These are phyloP conservation scores for Monosiga brevicollis DNA, from an alignment of 78 protist species.

Conservation along the genomic window DNA sequence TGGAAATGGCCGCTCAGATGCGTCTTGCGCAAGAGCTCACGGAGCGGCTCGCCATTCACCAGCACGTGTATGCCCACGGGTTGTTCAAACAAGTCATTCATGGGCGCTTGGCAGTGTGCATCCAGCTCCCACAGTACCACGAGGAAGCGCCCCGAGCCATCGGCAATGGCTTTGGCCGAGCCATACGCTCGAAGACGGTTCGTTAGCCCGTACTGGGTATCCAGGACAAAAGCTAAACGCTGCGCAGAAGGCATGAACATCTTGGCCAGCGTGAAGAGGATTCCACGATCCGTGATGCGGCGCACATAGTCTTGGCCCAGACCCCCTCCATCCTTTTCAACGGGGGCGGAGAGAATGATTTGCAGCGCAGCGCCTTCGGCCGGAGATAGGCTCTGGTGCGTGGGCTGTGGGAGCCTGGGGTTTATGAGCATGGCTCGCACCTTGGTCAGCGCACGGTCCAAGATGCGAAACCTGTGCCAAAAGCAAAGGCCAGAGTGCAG, in stretches of 20 bases:
- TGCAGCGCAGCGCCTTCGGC: too few species aligned
- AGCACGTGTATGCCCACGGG: background rate
- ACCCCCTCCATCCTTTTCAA: too few species aligned
- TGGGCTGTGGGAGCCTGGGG: too few species aligned
- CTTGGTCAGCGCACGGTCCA: too few species aligned
- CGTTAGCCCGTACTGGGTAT: background rate
- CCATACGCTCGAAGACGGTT: background rate
- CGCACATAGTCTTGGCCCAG: too few species aligned
- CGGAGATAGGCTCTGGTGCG: too few species aligned
- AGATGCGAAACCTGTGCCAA: too few species aligned
- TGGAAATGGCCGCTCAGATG: too few species aligned
- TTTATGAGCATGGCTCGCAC: too few species aligned
- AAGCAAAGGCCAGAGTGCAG: too few species aligned
- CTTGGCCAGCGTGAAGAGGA: background rate
- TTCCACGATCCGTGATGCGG: background rate
- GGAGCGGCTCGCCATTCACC: background rate
- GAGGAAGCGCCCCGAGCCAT: background rate
- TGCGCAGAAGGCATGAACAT: background rate
- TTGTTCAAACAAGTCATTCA: background rate
- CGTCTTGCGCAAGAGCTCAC: too few species aligned
- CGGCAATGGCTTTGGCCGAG: background rate
- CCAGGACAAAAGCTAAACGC: background rate
- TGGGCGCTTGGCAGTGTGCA: background rate
- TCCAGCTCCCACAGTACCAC: background rate
- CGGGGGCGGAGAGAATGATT: too few species aligned